Evolutionary conservation across 2,329 filamentous ascomycete species (phyloP).

Genomic region (Pestalotiopsis sp.): DNA sequence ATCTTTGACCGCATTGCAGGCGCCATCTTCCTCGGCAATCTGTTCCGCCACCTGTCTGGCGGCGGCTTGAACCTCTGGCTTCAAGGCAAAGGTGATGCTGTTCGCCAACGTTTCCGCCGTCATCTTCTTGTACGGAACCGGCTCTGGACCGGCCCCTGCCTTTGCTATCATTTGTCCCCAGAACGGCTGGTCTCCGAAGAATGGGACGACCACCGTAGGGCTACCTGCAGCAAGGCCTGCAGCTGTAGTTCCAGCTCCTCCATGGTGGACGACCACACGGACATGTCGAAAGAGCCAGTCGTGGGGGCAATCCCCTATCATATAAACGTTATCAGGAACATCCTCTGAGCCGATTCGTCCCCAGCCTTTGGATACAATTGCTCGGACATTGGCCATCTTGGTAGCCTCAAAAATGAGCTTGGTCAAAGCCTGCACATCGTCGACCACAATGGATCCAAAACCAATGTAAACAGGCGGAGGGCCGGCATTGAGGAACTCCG

Average conservation of each 20-base stretch:
- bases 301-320: slow-evolving; percentile 67
- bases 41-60: slow-evolving; percentile 60
- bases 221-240: slow-evolving; percentile 76
- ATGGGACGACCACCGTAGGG: slow-evolving; percentile 67
- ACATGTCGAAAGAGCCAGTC: slow-evolving; percentile 71
- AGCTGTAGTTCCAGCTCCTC: slow-evolving; percentile 84
- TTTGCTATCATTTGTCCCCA: slow-evolving; percentile 66
- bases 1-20: slow-evolving; percentile 63
- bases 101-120: slow-evolving; percentile 58
- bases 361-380: slow-evolving; percentile 69
- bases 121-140: slow-evolving; percentile 60
- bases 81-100: slow-evolving; percentile 55
- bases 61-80: slow-evolving; percentile 50
- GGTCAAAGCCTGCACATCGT: slow-evolving; percentile 55
- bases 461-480: slow-evolving; percentile 67
- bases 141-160: slow-evolving; percentile 62
- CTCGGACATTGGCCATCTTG: slow-evolving; percentile 56
- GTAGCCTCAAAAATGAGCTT: slow-evolving; percentile 62
- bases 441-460: slow-evolving; percentile 66
- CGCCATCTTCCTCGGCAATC: slow-evolving; percentile 69
- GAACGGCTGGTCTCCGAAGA: slow-evolving; percentile 69
- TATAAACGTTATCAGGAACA: slow-evolving; percentile 62
- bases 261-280: slow-evolving; percentile 68
- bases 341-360: slow-evolving; percentile 62
- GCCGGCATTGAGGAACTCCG: slow-evolving; percentile 37